These are phyloP conservation scores for Pythium rhizo-oryzae DNA, from an alignment of 352 stramenopile genomes.

Conservation along the genomic window DNA sequence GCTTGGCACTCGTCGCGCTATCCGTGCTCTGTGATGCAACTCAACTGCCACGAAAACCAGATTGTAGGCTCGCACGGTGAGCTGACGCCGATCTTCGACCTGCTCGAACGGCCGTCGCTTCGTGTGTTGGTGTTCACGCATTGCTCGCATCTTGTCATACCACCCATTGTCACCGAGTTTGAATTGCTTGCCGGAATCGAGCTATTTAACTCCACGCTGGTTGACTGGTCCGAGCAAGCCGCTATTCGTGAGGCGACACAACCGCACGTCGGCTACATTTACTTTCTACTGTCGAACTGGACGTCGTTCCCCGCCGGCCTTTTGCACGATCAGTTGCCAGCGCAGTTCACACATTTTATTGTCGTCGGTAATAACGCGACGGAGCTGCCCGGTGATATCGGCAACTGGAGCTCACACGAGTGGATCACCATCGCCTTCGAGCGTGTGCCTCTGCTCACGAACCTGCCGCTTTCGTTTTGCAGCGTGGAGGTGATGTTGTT, in stretches of 20 bases:
- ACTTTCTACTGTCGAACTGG: conserved; percentile 17
- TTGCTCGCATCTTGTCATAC: conserved; percentile 18
- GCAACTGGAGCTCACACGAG: conserved; percentile 4
- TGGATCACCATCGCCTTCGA: conserved; percentile 10
- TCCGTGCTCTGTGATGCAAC: conserved; percentile 23
- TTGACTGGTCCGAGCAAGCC: conserved; percentile 10
- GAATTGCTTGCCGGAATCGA: conserved; percentile 13
- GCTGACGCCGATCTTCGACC: background rate
- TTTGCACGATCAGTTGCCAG: background rate
- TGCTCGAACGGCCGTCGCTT: conserved; percentile 17
- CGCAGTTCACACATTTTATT: background rate
- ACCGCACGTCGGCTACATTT: conserved; percentile 7
- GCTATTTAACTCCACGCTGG: conserved; percentile 26
- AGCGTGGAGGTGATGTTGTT: background rate
- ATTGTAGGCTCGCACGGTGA: background rate
- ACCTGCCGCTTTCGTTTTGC: background rate
- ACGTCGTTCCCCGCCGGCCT: background rate
- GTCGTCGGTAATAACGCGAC: conserved; percentile 19
- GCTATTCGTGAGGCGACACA: background rate
- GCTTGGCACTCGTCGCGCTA: conserved; percentile 10
- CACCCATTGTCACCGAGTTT: conserved; percentile 16
- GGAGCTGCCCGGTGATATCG: conserved; percentile 2
- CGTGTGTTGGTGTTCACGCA: conserved; percentile 23
- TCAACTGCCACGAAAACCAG: conserved; percentile 17
- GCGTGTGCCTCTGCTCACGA: background rate